Base-by-base conservation (phyloP, 768 basidiomycete species). In the Mycena haematopus region DNA sequence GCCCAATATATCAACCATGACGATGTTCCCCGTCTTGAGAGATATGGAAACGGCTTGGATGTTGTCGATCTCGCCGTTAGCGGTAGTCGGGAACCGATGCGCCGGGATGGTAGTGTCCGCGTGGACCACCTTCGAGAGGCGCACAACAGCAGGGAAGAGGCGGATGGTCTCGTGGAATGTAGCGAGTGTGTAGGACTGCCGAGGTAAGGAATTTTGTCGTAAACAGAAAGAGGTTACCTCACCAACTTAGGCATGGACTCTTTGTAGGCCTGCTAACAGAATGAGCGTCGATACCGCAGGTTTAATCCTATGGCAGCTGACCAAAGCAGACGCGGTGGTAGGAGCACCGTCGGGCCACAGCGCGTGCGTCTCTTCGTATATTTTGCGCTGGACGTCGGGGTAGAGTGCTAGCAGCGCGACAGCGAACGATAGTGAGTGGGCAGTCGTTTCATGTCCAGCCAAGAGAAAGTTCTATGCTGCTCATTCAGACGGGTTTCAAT, bases 371-470 rank as follows among this genome's bases (percentile, higher is more conserved):
- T 86, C 83, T 35, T 81, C 74, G 51, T 76, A 79, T 0, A 86
- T 65, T 56, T 75, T 81, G 27, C 77, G 70, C 66, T 87, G 86
- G 33, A 74, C 74, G 0, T 81, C 80, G 2, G 84, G 84, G 65
- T 85, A 71, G 14, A 85, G 72, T 5, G 86, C 85, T 9, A 87
- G 70, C 13, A 82, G 72, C 0, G 68, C 72, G 15, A 84, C 59
- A 1, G 77, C 74, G 58, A 84, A 83, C 40, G 74, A 73, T 5
- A 83, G 72, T 0, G 81, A 73, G 62, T 84, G 79, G 6, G 83
- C 76, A 1, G 81, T 76, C 0, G 83, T 85, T 70, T 84, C 82
- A 66, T 82, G 81, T 14, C 82, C 83, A n/a, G 81, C 82, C 24
- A 84, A 68, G 25, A 83, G 74, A 66, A 83, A 84, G 3, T 69